These are phyloP conservation scores for Tranzscheliella williamsii DNA, from an alignment of 1,284 basidiomycete genomes.

Conservation along the genomic window DNA sequence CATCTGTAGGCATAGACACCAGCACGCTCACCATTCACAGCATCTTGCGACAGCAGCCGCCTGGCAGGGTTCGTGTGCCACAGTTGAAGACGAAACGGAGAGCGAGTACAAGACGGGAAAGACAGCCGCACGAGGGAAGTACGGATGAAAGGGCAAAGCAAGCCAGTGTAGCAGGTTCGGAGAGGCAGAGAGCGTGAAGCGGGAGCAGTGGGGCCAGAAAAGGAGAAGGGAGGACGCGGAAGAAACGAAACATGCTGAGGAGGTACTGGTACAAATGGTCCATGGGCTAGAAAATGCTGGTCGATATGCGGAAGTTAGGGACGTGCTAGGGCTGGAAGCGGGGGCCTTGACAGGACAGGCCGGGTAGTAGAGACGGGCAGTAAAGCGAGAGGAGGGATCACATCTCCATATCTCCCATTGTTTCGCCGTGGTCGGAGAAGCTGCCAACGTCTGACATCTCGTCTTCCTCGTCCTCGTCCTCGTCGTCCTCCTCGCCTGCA, in stretches of 20 bases:
- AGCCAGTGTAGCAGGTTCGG: too few relatives aligned
- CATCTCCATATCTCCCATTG: slow-evolving; percentile 45
- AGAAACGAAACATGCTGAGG: background rate
- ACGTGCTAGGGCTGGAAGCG: background rate
- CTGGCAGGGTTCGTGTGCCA: too few relatives aligned
- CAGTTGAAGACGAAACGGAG: background rate
- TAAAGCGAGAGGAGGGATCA: slow-evolving; percentile 4
- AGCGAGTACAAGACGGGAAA: background rate
- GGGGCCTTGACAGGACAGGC: background rate
- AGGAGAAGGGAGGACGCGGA: too few relatives aligned
- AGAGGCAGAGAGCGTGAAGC: too few relatives aligned
- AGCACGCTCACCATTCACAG: background rate
- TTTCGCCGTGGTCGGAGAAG: slow-evolving; percentile 43
- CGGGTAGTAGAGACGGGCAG: background rate
- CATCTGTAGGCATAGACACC: background rate
- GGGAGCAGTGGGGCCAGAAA: background rate
- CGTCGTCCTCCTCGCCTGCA: slow-evolving; percentile 36
- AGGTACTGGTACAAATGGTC: background rate
- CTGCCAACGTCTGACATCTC: slow-evolving; percentile 58
- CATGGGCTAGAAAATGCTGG: background rate
- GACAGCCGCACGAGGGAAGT: background rate
- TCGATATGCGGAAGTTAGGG: background rate
- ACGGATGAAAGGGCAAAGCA: too few relatives aligned
- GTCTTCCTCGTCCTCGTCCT: slow-evolving; percentile 46
- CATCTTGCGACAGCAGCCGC: background rate